Percentiles rank a stretch among this genome's conserved stretches.
These are phyloP conservation scores for Pleurotus sapidus DNA, from an alignment of 768 basidiomycete genomes.

Conservation along the genomic window DNA sequence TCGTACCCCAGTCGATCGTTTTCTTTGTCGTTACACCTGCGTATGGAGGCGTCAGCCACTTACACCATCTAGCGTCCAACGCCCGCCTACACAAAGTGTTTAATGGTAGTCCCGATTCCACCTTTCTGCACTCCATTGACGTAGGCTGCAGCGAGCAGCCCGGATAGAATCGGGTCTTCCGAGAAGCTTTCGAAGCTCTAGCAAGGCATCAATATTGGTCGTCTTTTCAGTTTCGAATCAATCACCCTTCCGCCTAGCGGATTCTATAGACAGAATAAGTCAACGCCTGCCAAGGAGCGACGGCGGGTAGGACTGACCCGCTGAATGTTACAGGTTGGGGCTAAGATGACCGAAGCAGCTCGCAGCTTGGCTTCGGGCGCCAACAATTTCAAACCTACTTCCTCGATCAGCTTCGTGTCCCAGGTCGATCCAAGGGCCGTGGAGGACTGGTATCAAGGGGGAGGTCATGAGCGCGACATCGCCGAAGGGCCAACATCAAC, in stretches of 20 bases:
- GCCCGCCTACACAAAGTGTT: conserved; percentile 69
- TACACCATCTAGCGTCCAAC: no score
- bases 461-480: no score
- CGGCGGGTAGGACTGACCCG: conserved; percentile 38
- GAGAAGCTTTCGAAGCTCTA: conserved; percentile 79
- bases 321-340: conserved; percentile 84
- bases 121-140: conserved; percentile 73
- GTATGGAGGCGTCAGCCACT: no score
- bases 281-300: conserved; percentile 2
- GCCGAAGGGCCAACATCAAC: no score
- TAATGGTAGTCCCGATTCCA: conserved; percentile 77
- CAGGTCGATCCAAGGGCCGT: conserved; percentile 78
- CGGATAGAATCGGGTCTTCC: conserved; percentile 75
- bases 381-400: conserved; percentile 61
- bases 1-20: conserved; percentile 71
- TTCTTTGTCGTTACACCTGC: conserved; percentile 78
- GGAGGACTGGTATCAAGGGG: conserved; percentile 37
- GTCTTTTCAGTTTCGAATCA: conserved; percentile 1
- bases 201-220: not conserved
- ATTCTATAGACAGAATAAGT: conserved; percentile 34
- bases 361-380: conserved; percentile 71
- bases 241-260: conserved; percentile 69
- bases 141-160: conserved; percentile 67
- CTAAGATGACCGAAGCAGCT: conserved; percentile 67
- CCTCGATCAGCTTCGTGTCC: conserved; percentile 61